Conservation (phyloP, 208 protist genomes). For the Vickermania spadyakhi region DNA sequence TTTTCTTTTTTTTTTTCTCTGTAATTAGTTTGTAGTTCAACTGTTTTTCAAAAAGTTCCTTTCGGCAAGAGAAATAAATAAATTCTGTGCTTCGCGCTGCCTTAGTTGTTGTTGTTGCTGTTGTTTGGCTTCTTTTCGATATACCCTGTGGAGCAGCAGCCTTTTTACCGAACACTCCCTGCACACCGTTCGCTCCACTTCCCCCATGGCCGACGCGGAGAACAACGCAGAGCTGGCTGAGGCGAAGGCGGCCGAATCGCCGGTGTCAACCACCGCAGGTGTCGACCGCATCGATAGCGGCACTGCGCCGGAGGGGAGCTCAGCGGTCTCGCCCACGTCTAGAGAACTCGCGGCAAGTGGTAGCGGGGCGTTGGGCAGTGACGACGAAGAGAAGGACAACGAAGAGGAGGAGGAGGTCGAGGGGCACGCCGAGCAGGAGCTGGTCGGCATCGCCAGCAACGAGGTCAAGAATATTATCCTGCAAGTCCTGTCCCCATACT, state of each 20-base stretch:
- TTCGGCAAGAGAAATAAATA: too few species aligned
- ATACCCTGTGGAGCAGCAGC: too few species aligned
- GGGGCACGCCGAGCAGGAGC: neutral
- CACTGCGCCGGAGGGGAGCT: neutral
- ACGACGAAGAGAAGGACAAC: slow-evolving; percentile 3
- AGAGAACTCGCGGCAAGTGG: slow-evolving; percentile 18
- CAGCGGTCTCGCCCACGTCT: slow-evolving; percentile 6
- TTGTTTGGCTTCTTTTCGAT: too few species aligned
- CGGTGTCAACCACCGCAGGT: neutral
- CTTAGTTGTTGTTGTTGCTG: too few species aligned
- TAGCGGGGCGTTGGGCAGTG: slow-evolving; percentile 6
- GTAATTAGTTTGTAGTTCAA: too few species aligned
- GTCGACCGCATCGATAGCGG: slow-evolving; percentile 4
- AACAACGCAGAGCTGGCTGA: too few species aligned
- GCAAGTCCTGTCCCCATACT: slow-evolving; percentile 72
- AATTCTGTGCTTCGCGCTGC: too few species aligned
- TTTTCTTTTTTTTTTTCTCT: too few species aligned
- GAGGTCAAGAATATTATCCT: slow-evolving; percentile 87
- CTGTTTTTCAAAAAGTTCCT: too few species aligned
- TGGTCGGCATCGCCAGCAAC: slow-evolving; percentile 38
- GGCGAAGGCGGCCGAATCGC: neutral
- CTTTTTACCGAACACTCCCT: too few species aligned
- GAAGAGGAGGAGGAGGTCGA: slow-evolving; percentile 14
- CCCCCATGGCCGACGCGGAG: too few species aligned
- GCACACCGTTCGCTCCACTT: too few species aligned